Conservation (phyloP, 768 basidiomycete genomes). For the Nevesoporus exiguus region DNA sequence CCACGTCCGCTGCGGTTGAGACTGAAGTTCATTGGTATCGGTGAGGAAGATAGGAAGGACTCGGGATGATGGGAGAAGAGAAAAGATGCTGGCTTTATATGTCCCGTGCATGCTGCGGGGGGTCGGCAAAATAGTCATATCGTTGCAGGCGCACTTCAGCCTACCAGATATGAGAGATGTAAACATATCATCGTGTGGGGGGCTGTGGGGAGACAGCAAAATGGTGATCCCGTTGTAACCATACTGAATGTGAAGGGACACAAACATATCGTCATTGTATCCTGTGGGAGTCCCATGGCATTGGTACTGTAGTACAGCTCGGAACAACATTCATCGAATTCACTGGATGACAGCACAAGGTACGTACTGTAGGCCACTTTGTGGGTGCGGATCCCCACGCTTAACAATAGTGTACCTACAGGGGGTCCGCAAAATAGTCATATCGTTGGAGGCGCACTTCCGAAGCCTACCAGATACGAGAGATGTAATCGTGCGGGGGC, state of each 20-base stretch:
- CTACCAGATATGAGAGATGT: background rate
- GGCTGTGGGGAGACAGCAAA: no score
- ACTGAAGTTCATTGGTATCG: slow-evolving; percentile 1
- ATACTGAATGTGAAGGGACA: no score
- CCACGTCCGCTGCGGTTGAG: background rate
- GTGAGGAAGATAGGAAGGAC: background rate
- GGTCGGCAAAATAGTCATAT: background rate
- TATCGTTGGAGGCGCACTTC: background rate
- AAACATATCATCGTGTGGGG: no score
- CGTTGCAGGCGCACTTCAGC: background rate
- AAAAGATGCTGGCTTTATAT: slow-evolving; percentile 9
- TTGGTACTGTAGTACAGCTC: no score
- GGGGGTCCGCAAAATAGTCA: background rate
- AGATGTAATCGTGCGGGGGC: no score
- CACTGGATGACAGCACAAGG: no score
- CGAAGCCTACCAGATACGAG: slow-evolving; percentile 1
- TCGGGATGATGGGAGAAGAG: background rate
- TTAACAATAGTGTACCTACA: no score
- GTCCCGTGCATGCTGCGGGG: background rate
- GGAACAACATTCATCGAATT: no score
- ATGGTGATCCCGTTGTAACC: no score
- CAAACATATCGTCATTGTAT: background rate
- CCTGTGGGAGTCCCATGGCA: background rate
- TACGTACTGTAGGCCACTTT: no score
- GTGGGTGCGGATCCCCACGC: no score